A percentile compares a stretch with the other conserved stretches of the same genome.
phyloP scores from a whole-genome alignment of 345 rosid genomes.

The Boechera stricta region DNA sequence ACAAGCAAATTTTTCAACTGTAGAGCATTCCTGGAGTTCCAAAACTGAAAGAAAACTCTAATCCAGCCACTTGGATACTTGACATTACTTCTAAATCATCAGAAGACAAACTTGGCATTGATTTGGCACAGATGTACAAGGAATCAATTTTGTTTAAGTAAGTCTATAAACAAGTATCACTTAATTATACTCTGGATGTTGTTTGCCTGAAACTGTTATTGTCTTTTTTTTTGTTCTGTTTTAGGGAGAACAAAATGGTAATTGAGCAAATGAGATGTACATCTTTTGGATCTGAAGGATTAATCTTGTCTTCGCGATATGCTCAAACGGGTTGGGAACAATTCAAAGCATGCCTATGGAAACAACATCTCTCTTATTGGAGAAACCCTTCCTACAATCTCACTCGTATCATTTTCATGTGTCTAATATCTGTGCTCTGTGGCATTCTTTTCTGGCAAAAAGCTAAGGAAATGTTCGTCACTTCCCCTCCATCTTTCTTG shows the following conservation, averaged over 20 bases:
- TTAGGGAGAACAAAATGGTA: constrained; percentile 44
- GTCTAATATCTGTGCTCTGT: constrained; percentile 44
- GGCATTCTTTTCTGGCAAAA: constrained; percentile 59
- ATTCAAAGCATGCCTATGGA: constrained; percentile 66
- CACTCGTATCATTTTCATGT: constrained; percentile 45
- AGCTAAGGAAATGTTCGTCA: constrained; percentile 55
- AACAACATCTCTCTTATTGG: constrained; percentile 66
- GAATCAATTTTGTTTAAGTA: constrained; percentile 48
- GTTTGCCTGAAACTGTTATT: background rate
- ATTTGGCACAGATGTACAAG: constrained; percentile 45
- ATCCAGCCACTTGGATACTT: constrained; percentile 64
- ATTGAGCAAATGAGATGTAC: constrained; percentile 44
- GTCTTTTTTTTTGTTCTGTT: background rate
- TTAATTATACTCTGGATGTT: background rate
- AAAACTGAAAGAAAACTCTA: constrained; percentile 48
- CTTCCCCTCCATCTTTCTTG: background rate
- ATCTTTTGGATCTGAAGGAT: constrained; percentile 40
- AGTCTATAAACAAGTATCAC: constrained; percentile 18
- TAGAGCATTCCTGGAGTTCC: constrained; percentile 50
- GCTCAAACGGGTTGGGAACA: constrained; percentile 54
- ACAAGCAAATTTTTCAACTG: background rate
- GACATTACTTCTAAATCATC: constrained; percentile 51
- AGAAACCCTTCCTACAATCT: constrained; percentile 63
- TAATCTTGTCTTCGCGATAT: constrained; percentile 45
- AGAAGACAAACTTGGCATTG: constrained; percentile 51